phyloP scores from a whole-genome alignment of 75 land plant species.

The Cupressus sempervirens region DNA sequence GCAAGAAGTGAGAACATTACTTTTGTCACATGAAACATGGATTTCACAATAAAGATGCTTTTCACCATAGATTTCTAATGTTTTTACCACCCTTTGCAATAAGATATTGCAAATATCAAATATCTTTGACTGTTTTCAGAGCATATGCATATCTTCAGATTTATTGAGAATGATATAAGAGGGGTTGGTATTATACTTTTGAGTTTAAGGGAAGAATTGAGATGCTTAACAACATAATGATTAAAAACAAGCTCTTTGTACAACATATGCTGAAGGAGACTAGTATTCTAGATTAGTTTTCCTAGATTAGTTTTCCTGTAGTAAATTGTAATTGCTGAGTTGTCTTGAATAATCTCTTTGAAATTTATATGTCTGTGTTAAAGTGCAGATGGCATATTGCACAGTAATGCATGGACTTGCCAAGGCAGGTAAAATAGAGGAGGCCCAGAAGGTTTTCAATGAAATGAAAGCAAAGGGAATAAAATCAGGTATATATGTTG shows the following conservation, averaged over 20 bases:
- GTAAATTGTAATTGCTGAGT: background rate
- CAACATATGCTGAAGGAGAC: background rate
- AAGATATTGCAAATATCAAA: background rate
- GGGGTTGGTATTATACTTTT: background rate
- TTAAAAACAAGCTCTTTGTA: background rate
- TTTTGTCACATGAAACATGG: background rate
- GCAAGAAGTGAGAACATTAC: background rate
- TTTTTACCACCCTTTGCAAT: background rate
- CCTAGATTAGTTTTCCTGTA: background rate
- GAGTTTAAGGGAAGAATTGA: background rate
- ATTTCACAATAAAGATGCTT: background rate
- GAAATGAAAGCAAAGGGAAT: conserved; percentile 53
- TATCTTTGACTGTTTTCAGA: background rate
- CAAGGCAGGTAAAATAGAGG: conserved; percentile 48
- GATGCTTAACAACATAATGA: background rate
- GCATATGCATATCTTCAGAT: background rate
- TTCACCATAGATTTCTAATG: background rate
- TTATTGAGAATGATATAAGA: background rate
- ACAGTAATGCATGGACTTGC: conserved; percentile 81
- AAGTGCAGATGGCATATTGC: conserved; percentile 70
- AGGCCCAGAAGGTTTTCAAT: conserved; percentile 59
- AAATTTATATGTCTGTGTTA: conserved; percentile 3
- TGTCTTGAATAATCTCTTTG: background rate
- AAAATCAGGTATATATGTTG: conserved; percentile 45
- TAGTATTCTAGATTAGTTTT: background rate